Conservation (phyloP, 768 basidiomycete species). For the Brasilioporus rufonigricans region DNA sequence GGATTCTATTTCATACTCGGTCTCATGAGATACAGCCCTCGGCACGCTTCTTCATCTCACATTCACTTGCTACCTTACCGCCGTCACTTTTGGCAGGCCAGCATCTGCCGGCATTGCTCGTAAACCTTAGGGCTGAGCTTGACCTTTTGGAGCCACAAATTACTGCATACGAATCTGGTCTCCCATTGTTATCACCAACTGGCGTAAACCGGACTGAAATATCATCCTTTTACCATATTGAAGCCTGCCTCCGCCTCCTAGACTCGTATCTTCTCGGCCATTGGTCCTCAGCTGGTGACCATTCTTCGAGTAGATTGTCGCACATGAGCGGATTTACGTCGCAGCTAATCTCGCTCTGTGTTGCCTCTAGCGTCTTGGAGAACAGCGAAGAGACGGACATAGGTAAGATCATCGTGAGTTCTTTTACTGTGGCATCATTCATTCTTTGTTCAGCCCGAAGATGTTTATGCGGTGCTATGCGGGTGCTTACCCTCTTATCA, state of each 20-base stretch:
- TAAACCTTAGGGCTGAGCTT: conserved; percentile 37
- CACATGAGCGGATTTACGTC: conserved; percentile 36
- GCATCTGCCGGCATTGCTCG: conserved; percentile 32
- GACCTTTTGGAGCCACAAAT: conserved; percentile 38
- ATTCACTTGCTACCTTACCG: conserved; percentile 48
- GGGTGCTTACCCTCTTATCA: conserved; percentile 70
- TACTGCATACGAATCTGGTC: conserved; percentile 39
- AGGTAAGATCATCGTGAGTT: conserved; percentile 13
- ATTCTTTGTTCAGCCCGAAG: conserved; percentile 32
- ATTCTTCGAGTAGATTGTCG: conserved; percentile 4
- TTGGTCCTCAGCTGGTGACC: conserved; percentile 39
- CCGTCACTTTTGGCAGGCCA: conserved; percentile 38
- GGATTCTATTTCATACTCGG: not conserved
- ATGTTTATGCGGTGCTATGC: conserved; percentile 57
- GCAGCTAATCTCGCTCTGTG: conserved; percentile 50
- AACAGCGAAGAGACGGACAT: conserved; percentile 16
- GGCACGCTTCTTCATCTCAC: conserved; percentile 51
- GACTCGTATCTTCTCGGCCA: conserved; percentile 62
- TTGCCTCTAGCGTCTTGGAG: conserved; percentile 42
- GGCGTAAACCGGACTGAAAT: conserved; percentile 15
- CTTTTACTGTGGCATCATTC: not conserved
- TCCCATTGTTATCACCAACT: conserved; percentile 36
- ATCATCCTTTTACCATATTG: conserved; percentile 45
- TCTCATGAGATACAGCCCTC: conserved; percentile 42
- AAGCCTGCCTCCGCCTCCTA: conserved; percentile 56